Conservation (phyloP, 352 stramenopile genomes). For the Elongisporangium anandrum region DNA sequence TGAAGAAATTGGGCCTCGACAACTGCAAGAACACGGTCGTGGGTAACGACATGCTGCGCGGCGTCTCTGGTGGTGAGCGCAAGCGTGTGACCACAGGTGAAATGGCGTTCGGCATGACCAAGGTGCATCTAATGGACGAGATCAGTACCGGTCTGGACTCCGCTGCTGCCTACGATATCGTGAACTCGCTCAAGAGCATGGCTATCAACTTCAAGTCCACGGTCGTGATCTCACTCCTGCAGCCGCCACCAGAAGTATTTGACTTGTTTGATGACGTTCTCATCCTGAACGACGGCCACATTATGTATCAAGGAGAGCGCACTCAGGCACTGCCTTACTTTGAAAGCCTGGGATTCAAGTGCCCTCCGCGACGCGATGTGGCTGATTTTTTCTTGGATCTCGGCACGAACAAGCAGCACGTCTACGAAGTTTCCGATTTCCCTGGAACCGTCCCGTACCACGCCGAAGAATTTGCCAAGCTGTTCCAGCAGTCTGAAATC, state of each 20-base stretch:
- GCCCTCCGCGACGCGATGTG: constrained; percentile 40
- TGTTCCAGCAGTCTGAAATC: constrained; percentile 46
- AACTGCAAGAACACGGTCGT: constrained; percentile 59
- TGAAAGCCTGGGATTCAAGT: constrained; percentile 35
- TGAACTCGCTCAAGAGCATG: constrained; percentile 35
- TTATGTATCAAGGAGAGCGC: constrained; percentile 75
- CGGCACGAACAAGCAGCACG: constrained; percentile 44
- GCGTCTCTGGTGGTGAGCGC: constrained; percentile 85
- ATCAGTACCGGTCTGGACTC: constrained; percentile 62
- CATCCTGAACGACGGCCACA: constrained; percentile 84
- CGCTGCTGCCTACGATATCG: constrained; percentile 58
- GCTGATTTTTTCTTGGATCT: constrained; percentile 55
- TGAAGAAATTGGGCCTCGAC: constrained; percentile 39
- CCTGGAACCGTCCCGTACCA: constrained; percentile 13
- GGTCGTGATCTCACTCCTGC: constrained; percentile 74
- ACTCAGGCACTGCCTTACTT: constrained; percentile 41
- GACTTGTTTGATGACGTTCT: constrained; percentile 93
- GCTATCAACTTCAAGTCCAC: constrained; percentile 45
- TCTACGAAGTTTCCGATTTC: constrained; percentile 22
- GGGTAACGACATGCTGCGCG: constrained; percentile 53
- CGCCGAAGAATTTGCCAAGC: constrained; percentile 35
- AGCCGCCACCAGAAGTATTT: constrained; percentile 93
- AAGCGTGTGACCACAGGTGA: constrained; percentile 90
- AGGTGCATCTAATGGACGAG: constrained; percentile 74
- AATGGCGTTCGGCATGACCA: constrained; percentile 79